Percentiles rank a stretch among this genome's conserved stretches.
phyloP scores from a whole-genome alignment of 164 flowering plant species.

The Brasenia schreberi region DNA sequence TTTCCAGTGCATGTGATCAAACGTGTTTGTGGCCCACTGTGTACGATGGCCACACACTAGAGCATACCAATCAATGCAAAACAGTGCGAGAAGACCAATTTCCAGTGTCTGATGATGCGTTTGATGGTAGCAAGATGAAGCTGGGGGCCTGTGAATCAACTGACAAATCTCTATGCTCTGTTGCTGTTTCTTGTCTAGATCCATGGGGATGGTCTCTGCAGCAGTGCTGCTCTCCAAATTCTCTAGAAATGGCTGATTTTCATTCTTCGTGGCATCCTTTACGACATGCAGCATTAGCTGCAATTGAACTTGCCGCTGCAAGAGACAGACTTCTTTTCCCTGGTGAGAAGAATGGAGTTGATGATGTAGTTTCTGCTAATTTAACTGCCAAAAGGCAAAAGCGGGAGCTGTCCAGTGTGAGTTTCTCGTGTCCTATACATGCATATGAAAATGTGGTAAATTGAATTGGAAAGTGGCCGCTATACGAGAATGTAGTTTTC shows the following conservation, averaged over 20 bases:
- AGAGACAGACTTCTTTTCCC: constrained; percentile 63
- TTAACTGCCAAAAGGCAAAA: constrained; percentile 57
- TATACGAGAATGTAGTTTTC: too few species aligned
- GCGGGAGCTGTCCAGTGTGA: constrained; percentile 19
- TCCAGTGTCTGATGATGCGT: background rate
- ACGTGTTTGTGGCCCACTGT: constrained; percentile 14
- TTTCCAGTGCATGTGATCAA: constrained; percentile 60
- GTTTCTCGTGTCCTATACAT: constrained; percentile 1
- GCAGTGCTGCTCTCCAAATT: constrained; percentile 1
- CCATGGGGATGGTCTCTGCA: constrained; percentile 61
- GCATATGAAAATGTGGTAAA: too few species aligned
- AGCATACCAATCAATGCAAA: background rate
- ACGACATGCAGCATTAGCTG: constrained; percentile 76
- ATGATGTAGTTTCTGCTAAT: background rate
- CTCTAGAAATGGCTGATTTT: background rate
- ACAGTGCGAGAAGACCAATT: background rate
- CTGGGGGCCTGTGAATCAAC: constrained; percentile 6
- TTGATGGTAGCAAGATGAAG: background rate
- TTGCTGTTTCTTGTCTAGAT: constrained; percentile 47
- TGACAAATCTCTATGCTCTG: constrained; percentile 10
- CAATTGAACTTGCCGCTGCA: constrained; percentile 81
- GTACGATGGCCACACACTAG: background rate
- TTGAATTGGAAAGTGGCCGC: too few species aligned
- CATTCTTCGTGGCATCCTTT: constrained; percentile 63
- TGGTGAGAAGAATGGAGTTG: background rate